phyloP scores from a whole-genome alignment of 2,329 filamentous ascomycete species.

The Penicillium hesseltinei region DNA sequence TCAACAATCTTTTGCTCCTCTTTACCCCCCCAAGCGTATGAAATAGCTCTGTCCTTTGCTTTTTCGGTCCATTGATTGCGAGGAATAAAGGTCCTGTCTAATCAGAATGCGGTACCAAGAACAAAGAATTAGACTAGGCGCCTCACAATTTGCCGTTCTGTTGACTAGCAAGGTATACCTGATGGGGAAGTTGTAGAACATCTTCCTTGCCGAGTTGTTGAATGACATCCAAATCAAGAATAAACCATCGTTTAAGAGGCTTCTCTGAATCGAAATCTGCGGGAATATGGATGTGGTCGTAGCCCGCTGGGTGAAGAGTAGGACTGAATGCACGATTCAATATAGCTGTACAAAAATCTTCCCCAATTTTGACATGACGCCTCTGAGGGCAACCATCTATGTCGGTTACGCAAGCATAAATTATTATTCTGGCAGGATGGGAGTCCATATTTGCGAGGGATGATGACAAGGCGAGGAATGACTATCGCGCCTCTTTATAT shows the following conservation, averaged over 20 bases:
- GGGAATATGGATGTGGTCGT: constrained; percentile 24
- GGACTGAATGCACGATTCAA: constrained; percentile 15
- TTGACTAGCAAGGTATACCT: constrained; percentile 21
- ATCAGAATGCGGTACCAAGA: neutral
- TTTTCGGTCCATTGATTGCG: constrained; percentile 15
- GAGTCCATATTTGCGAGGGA: neutral
- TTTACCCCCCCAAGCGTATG: constrained; percentile 21
- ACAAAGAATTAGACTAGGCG: too few relatives aligned
- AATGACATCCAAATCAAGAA: constrained; percentile 18
- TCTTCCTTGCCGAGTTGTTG: constrained; percentile 9
- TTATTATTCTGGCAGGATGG: constrained; percentile 12
- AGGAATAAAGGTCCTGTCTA: constrained; percentile 1
- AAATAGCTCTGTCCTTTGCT: constrained; percentile 15
- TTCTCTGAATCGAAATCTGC: constrained; percentile 17
- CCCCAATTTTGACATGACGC: constrained; percentile 19
- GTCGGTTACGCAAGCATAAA: constrained; percentile 21
- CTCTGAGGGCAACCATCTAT: constrained; percentile 19
- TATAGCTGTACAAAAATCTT: constrained; percentile 13
- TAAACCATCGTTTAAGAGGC: constrained; percentile 21
- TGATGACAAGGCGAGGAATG: too few relatives aligned
- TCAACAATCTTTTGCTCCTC: constrained; percentile 20
- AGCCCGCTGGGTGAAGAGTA: constrained; percentile 12
- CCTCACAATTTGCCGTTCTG: constrained; percentile 19
- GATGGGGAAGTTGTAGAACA: constrained; percentile 17
- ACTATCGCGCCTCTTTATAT: too few relatives aligned